Base-by-base conservation (phyloP, 108 stramenopile species). In the Heterococcus sp. region DNA sequence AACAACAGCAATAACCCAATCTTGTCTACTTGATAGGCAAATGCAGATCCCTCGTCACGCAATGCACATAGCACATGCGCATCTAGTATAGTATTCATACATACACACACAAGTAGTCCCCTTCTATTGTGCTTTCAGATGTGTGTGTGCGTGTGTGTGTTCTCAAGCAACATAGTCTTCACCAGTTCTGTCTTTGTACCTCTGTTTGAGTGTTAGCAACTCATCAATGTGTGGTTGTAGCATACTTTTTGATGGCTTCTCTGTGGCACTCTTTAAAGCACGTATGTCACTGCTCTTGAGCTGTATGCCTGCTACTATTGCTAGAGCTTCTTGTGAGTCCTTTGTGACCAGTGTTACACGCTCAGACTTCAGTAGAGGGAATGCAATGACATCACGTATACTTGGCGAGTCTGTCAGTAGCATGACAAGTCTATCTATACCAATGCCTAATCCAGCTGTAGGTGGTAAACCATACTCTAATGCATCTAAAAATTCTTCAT, bases 381-480 rank as follows among this genome's bases (percentile, higher is more conserved):
- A 99, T 5, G 95, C 95, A 79, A 99, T 96, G 40, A 99, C 97
- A 85, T 99, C 98, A 27, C 96, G 92, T 82, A 99, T 98, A 33
- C 93, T 92, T 21, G 94, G 91, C n/a, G 94, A 87, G 67, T 96
- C 94, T 21, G 97, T 95, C 75, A 99, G 86, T 39, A 99, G 89
- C 98, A 99, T 99, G 30, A 97, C 86, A 21, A 91, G 75, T 35
- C 98, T 93, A 84, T 99, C 98, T 76, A 99, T 94, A 29, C 98
- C 98, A 79, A 99, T 96, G 8, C 98, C 98, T 38, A 96, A 86
- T 40, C 98, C 98, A 34, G 93, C 98, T 0, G 98, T 97, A 31
- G 98, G 98, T 4, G 98, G 98, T 94, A 99, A 93, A 36, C 98
- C 98, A 63, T 93, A 93, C 84, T 97, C 96, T 71, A 99, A 87